Percentiles rank a stretch among this genome's conserved stretches.
These are phyloP conservation scores for Cladosporium cucumerinum DNA, from an alignment of 2,329 filamentous ascomycete species.

Conservation along the genomic window DNA sequence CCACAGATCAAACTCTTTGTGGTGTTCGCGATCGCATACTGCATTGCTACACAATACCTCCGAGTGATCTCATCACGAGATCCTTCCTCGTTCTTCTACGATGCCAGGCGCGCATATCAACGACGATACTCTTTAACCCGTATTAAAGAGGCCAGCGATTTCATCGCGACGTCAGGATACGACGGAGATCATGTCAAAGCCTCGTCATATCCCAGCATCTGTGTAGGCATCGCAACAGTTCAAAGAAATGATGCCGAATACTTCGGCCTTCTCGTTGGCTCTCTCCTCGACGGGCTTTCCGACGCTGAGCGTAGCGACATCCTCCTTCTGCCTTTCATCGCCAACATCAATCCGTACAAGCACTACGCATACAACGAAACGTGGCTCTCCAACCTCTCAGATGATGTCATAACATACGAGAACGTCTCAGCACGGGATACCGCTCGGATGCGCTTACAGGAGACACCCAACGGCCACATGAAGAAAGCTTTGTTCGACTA, in stretches of 20 bases:
- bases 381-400: not conserved
- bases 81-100: slow-evolving; percentile 1
- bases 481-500: slow-evolving; percentile 2
- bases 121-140: not conserved
- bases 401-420: not conserved
- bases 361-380: not conserved
- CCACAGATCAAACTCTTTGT: not conserved
- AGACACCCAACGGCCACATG: not conserved
- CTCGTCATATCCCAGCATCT: not conserved
- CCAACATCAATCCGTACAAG: not conserved
- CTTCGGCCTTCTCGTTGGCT: not conserved
- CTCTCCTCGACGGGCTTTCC: not conserved
- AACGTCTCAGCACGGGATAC: not conserved
- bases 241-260: slow-evolving; percentile 1
- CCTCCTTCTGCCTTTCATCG: not conserved
- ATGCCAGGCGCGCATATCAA: not conserved
- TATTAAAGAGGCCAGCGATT: not conserved
- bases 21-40: not conserved
- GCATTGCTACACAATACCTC: not conserved
- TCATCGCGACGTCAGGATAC: not conserved
- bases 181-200: not conserved
- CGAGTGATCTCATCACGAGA: not conserved
- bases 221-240: slow-evolving; percentile 5
- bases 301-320: not conserved
- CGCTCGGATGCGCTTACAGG: not conserved